Percentiles rank a stretch among this genome's conserved stretches.
Conservation (phyloP, 345 rosid species). For the Moricandia arvensis region DNA sequence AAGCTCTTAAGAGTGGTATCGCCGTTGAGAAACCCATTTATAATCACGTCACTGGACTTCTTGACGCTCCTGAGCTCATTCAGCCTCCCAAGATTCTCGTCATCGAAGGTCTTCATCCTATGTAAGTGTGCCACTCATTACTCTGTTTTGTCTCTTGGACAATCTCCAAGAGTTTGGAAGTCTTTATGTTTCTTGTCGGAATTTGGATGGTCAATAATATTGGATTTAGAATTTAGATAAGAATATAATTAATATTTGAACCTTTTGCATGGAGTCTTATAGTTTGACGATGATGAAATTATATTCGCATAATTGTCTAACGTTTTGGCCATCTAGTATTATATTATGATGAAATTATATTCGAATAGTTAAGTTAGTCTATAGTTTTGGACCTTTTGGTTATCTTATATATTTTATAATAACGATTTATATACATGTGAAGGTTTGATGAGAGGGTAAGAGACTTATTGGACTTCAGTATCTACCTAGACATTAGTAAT, state of each 20-base stretch:
- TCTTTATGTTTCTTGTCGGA: slow-evolving; percentile 8
- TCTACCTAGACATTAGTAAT: slow-evolving; percentile 96
- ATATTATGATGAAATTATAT: neutral
- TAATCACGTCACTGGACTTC: slow-evolving; percentile 85
- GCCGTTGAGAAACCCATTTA: slow-evolving; percentile 90
- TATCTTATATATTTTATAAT: neutral
- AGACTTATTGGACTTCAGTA: slow-evolving; percentile 83
- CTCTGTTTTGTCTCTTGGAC: slow-evolving; percentile 20
- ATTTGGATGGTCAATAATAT: slow-evolving; percentile 26
- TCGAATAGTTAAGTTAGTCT: slow-evolving; percentile 12
- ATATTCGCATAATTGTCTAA: no score
- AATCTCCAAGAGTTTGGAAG: neutral
- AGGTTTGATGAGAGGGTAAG: slow-evolving; percentile 93
- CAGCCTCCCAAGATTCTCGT: slow-evolving; percentile 96
- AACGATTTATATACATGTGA: slow-evolving; percentile 12
- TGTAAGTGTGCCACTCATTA: slow-evolving; percentile 53
- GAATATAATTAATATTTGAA: slow-evolving; percentile 9
- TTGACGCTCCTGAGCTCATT: slow-evolving; percentile 90
- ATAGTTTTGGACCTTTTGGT: neutral
- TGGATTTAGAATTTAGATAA: neutral
- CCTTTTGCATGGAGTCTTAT: slow-evolving; percentile 20
- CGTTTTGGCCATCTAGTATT: no score
- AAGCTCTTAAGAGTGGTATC: slow-evolving; percentile 73
- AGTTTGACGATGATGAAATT: no score
- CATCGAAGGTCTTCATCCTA: slow-evolving; percentile 97